Evolutionary conservation across 495 filamentous ascomycete species (phyloP).

Genomic region (Neurospora sp.): DNA sequence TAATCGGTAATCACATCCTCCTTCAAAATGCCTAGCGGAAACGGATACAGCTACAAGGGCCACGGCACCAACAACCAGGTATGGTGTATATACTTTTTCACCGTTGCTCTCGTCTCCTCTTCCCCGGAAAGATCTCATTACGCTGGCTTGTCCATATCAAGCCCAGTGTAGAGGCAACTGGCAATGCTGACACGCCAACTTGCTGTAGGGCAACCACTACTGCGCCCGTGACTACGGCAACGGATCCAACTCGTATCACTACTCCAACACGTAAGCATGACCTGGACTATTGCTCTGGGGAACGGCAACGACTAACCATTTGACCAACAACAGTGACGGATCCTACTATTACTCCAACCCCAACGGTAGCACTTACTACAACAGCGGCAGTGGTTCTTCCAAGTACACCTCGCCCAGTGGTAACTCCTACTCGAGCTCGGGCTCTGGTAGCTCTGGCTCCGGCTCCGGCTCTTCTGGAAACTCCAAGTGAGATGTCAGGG

Average conservation of each 20-base stretch:
- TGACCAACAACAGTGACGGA: conserved; percentile 26
- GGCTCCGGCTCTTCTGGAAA: conserved; percentile 3
- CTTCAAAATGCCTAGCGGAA: conserved; percentile 21
- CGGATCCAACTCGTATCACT: conserved; percentile 7
- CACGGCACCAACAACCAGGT: conserved; percentile 35
- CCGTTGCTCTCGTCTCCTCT: background rate
- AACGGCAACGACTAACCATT: background rate
- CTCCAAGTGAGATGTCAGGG: background rate
- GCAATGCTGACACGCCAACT: background rate
- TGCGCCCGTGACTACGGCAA: conserved; percentile 20
- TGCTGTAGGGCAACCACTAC: conserved; percentile 37
- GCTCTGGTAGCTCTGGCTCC: conserved; percentile 7
- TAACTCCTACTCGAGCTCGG: conserved; percentile 1
- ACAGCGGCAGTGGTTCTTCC: conserved; percentile 31
- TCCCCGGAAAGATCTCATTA: background rate
- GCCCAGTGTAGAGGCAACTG: background rate
- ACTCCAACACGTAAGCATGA: conserved; percentile 1
- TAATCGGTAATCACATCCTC: conserved; percentile 2
- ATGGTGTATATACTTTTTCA: background rate
- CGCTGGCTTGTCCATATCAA: background rate
- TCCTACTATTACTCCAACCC: conserved; percentile 54
- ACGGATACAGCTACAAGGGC: conserved; percentile 31
- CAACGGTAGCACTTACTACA: conserved; percentile 38
- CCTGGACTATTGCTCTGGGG: background rate
- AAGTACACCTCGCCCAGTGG: conserved; percentile 34